Base-by-base conservation (phyloP, 768 basidiomycete genomes). In the Lepiota venenata region DNA sequence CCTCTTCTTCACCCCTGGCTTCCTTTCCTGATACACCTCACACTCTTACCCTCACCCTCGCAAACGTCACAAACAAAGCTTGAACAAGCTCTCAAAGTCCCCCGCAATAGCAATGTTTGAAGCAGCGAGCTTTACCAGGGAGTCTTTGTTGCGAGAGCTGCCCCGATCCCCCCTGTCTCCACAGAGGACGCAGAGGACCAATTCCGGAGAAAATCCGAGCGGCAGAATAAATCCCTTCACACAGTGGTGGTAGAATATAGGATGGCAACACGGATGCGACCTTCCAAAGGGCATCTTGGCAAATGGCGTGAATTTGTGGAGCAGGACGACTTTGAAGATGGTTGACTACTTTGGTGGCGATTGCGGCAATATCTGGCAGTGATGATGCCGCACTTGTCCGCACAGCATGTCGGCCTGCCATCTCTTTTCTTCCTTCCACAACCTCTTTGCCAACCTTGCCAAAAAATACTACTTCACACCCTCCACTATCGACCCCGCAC, bases 261-360 rank as follows among this genome's bases (percentile, higher is more conserved):
- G 59, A 72, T n/a, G 78, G 52, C 77, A 94, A 54, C 94, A 96
- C 68, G 74, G 74, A 9, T 80, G 89, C 36, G 71, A 82, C 35
- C 97, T 96, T 4, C 96, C 97, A 0, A 82, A 79, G 40, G 96
- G 94, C 1, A n/a, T n/a, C 98, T 98, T 59, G 95, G 93, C 64
- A 71, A 79, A 22, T 98, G 96, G 96, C 95, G 85, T 81, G 65
- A 69, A 42, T 98, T 93, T 68, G 89, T 86, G 11, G 71, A 79
- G 66, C 74, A 82, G 53, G 80, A 92, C 68, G 71, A 80, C 5
- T 85, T 91, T 44, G n/a, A 81, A 84, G 61, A 82, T 98, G 70
- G 75, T 89, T 3, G 96, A 98, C 67, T 96, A 98, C 65, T 98
- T 93, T 62, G 91, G 92, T 56, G 78, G 79, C 27, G 83, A 85